These are phyloP conservation scores for Vickermania spadyakhi DNA, from an alignment of 208 protist species.

Conservation along the genomic window DNA sequence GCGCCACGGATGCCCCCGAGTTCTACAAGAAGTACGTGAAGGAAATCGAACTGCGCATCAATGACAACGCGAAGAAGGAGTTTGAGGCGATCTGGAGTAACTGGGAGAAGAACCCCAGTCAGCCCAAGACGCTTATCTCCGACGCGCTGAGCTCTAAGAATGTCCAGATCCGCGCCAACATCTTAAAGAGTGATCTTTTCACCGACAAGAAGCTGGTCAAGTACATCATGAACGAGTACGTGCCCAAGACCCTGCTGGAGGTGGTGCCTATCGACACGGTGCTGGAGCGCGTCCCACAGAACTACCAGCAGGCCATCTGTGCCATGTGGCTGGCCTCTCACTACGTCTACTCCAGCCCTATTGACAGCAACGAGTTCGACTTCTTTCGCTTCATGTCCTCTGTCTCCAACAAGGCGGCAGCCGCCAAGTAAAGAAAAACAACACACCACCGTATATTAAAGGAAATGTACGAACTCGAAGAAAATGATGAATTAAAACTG, in stretches of 20 bases:
- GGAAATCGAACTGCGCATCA: constrained; percentile 79
- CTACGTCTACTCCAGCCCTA: constrained; percentile 90
- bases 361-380: constrained; percentile 82
- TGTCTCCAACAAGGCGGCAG: constrained; percentile 17
- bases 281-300: constrained; percentile 82
- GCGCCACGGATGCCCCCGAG: constrained; percentile 43
- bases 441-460: too few relatives aligned
- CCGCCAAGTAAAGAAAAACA: not conserved
- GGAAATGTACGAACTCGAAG: too few relatives aligned
- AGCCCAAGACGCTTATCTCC: constrained; percentile 63
- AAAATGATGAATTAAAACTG: too few relatives aligned
- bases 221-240: constrained; percentile 66
- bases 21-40: constrained; percentile 92
- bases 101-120: constrained; percentile 30
- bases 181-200: constrained; percentile 78
- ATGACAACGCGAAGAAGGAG: constrained; percentile 83
- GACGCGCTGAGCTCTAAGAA: constrained; percentile 88
- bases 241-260: constrained; percentile 68
- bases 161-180: constrained; percentile 71
- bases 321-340: constrained; percentile 84
- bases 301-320: constrained; percentile 92
- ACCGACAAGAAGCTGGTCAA: constrained; percentile 64
- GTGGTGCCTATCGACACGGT: constrained; percentile 78
- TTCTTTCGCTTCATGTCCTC: constrained; percentile 87
- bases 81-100: constrained; percentile 89